Percentiles rank a stretch among this genome's conserved stretches.
phyloP scores from a whole-genome alignment of 78 protist genomes.

The Emiliania huxleyi region DNA sequence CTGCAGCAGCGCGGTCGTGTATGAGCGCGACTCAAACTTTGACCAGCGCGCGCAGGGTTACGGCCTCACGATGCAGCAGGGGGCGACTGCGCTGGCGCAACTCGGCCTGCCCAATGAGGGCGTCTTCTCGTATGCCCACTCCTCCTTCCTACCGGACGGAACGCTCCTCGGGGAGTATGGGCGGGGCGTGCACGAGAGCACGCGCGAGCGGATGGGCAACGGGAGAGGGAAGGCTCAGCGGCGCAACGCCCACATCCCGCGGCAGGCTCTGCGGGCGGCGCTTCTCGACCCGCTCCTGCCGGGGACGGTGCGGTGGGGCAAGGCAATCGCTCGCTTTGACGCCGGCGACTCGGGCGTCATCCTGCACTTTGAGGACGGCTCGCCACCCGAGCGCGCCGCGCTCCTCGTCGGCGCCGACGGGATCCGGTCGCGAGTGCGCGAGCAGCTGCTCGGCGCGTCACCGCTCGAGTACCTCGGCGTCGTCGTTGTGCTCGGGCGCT shows the following conservation, averaged over 20 bases:
- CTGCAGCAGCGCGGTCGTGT: constrained; percentile 14
- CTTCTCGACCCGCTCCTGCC: not conserved
- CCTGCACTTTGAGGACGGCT: not conserved
- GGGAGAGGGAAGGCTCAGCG: not conserved
- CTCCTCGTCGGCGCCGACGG: constrained; percentile 27
- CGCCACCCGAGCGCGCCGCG: not conserved
- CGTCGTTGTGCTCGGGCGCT: constrained; percentile 30
- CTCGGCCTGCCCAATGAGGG: not conserved
- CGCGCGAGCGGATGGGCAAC: not conserved
- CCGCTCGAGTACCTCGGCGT: not conserved
- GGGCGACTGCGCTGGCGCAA: not conserved
- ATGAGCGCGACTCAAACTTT: not conserved
- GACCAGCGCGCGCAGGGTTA: not conserved
- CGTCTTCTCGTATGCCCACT: not conserved
- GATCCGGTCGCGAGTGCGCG: not conserved
- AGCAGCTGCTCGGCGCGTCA: not conserved
- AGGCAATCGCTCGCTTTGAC: not conserved
- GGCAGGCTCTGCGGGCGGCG: constrained; percentile 20
- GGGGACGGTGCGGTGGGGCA: constrained; percentile 25
- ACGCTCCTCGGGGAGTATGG: not conserved
- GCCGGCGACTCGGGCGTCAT: not conserved
- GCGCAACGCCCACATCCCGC: constrained; percentile 16
- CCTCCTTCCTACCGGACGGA: not conserved
- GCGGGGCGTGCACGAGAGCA: not conserved
- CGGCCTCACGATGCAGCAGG: constrained; percentile 20